Evolutionary conservation across 1,284 basidiomycete species (phyloP), one percentile per base, ranked within the genome.

Genomic region (Malassezia arunalokei): DNA sequence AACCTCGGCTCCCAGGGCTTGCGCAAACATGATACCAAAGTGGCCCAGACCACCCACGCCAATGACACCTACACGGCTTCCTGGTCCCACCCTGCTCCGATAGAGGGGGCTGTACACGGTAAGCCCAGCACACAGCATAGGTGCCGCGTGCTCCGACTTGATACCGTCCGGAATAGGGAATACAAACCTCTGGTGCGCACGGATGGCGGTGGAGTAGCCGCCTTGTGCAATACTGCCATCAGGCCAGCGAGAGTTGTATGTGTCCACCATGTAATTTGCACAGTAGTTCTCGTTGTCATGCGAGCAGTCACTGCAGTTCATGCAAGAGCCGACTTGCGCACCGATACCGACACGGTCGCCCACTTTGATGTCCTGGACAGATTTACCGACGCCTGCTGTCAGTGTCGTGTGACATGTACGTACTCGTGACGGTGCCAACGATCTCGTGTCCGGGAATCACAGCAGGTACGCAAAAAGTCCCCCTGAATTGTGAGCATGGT

Each of bases 141-240:
- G 76, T 8, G 77, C 76, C 3, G 78, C 81, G 54, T 80, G 73
- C 51, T 79, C 78, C 3, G 79, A 77, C 35, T 77, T 73, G 49
- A 85, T 72, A 8, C 64, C 76, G 5, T 83, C 79, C 0, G 84
- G 91, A 47, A 86, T 79, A 12, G 79, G 78, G 74, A 85, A 84
- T 40, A 83, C 82, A 65, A 82, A 85, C 56, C 77, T 79, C 63
- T 83, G 77, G 60, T 83, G 79, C 0, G 80, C 82, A 43, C 83
- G 79, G 57, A 83, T 79, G 57, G 78, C 79, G 31, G 80, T 82
- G 5, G 80, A 78, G 75, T 83, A 85, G 7, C 84, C 84, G 48
- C 80, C 81, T 54, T 78, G 76, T 1, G 75, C 65, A 49, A 73
- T 74, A 12, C 77, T 75, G 8, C 79, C 79, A 59, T 79, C 81